Evolutionary conservation across 2,329 filamentous ascomycete species (phyloP).

Genomic region (Fusarium transvaalense): DNA sequence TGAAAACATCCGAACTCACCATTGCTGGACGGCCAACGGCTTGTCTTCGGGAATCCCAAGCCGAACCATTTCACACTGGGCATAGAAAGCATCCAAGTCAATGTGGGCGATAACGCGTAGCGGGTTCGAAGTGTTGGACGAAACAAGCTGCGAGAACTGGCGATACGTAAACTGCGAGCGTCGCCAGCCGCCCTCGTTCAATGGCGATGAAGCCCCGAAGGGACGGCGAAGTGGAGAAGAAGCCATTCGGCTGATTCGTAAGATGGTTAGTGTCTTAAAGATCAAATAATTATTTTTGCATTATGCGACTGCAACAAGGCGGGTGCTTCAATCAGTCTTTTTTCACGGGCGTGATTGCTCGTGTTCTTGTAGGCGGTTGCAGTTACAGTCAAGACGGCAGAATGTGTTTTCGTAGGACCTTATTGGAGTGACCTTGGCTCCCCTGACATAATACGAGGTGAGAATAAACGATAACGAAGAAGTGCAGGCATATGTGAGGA

Average conservation of each 20-base stretch:
- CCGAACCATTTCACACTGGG: constrained; percentile 94
- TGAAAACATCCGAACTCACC: constrained; percentile 60
- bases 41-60: constrained; percentile 78
- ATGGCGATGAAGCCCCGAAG: constrained; percentile 47
- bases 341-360: constrained; percentile 2
- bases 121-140: constrained; percentile 78
- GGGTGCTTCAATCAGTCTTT: constrained; percentile 5
- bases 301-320: constrained; percentile 13
- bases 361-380: constrained; percentile 13
- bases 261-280: background rate
- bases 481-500: background rate
- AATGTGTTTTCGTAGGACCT: background rate
- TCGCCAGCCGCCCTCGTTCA: constrained; percentile 43
- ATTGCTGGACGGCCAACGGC: constrained; percentile 94
- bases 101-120: constrained; percentile 91
- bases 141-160: constrained; percentile 80
- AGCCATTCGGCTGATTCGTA: constrained; percentile 33
- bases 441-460: background rate
- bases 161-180: constrained; percentile 86
- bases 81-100: constrained; percentile 97
- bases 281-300: constrained; percentile 11
- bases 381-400: background rate
- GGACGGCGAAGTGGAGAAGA: constrained; percentile 35
- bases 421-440: background rate
- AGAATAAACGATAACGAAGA: background rate